Conservation (phyloP, 176 grass and related monocot genomes). For the Juncus effusus region DNA sequence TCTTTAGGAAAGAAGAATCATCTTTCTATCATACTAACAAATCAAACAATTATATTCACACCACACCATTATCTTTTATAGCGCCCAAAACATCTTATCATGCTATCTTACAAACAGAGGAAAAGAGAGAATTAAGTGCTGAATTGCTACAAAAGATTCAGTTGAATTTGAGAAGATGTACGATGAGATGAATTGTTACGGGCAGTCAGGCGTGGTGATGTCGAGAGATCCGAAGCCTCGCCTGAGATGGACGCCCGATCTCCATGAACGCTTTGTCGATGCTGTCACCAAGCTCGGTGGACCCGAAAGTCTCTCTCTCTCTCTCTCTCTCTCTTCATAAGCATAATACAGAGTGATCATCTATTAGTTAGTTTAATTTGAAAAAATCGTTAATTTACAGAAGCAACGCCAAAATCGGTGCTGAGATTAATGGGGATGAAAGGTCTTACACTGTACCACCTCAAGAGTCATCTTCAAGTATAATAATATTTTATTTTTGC, state of each 20-base stretch:
- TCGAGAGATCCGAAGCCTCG: constrained; percentile 81
- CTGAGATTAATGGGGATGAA: constrained; percentile 93
- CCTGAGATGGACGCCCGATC: constrained; percentile 85
- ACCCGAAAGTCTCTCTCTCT: constrained; percentile 51
- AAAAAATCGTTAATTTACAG: constrained; percentile 27
- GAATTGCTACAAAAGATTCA: background rate
- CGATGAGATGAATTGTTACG: background rate
- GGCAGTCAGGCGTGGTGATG: constrained; percentile 37
- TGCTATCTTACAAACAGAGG: background rate
- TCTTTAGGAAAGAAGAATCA: too few species aligned
- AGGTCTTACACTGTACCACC: constrained; percentile 89
- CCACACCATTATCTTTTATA: constrained; percentile 9
- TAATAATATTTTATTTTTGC: background rate
- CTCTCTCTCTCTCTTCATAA: background rate
- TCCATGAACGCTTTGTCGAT: constrained; percentile 93
- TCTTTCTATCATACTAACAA: background rate
- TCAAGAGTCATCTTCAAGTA: constrained; percentile 97
- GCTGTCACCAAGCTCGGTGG: constrained; percentile 96
- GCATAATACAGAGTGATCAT: background rate
- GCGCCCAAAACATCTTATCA: background rate
- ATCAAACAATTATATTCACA: constrained; percentile 2
- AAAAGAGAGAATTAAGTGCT: constrained; percentile 5
- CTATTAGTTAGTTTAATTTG: background rate
- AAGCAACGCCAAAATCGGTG: constrained; percentile 91
- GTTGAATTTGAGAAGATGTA: constrained; percentile 11